These are phyloP conservation scores for Oryza meyeriana DNA, from an alignment of 176 grass and related monocot species.

Conservation along the genomic window DNA sequence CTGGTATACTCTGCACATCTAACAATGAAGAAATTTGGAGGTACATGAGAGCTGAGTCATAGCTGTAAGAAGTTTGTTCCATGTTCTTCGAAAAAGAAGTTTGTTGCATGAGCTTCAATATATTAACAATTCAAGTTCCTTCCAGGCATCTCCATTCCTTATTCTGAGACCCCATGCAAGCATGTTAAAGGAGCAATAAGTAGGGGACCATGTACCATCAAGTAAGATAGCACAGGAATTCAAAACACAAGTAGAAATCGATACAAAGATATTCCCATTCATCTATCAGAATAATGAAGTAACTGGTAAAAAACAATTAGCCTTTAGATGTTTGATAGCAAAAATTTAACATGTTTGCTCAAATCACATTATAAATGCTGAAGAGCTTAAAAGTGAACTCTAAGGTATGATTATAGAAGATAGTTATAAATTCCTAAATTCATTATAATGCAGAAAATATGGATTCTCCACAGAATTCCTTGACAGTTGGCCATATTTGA, in stretches of 20 bases:
- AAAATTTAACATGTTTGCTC: background rate
- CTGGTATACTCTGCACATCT: background rate
- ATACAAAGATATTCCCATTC: background rate
- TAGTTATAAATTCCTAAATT: background rate
- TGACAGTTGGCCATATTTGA: conserved; percentile 1
- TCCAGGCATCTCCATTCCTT: background rate
- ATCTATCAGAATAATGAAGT: background rate
- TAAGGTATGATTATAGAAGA: conserved; percentile 3
- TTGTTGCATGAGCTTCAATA: conserved; percentile 16
- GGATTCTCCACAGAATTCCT: background rate
- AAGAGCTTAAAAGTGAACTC: background rate
- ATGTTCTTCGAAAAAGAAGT: conserved; percentile 21
- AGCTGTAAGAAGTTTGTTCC: conserved; percentile 11
- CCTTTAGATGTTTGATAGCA: background rate
- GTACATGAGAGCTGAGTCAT: background rate
- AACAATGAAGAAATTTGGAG: conserved; percentile 5
- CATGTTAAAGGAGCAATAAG: background rate
- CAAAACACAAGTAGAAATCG: background rate
- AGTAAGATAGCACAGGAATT: background rate
- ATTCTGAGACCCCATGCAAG: background rate
- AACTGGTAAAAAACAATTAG: background rate
- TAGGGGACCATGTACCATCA: background rate
- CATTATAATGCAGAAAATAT: background rate
- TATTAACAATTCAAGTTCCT: background rate
- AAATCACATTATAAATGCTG: conserved; percentile 9